phyloP scores from a whole-genome alignment of 1,284 basidiomycete species.

The Tilletiopsis washingtonensis region DNA sequence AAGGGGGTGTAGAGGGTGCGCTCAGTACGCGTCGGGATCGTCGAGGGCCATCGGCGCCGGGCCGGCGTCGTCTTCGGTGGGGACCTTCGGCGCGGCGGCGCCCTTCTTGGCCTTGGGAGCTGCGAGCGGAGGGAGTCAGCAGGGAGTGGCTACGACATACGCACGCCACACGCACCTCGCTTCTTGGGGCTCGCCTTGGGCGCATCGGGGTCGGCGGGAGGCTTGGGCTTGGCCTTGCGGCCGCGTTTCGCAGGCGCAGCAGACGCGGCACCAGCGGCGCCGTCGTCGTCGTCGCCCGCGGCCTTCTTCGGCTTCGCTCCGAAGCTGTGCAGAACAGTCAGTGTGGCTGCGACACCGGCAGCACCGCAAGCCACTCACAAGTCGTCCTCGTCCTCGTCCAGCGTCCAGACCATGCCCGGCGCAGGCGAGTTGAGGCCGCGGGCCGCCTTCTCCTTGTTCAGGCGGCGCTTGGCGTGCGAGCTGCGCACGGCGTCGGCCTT shows the following conservation, averaged over 20 bases:
- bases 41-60: neutral
- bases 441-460: conserved; percentile 29
- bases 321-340: too few species aligned
- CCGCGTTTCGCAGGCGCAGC: neutral
- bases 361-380: too few species aligned
- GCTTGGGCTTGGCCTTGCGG: neutral
- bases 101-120: neutral
- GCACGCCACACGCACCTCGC: too few species aligned
- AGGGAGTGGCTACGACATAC: too few species aligned
- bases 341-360: too few species aligned
- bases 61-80: neutral
- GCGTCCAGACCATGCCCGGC: conserved; percentile 23
- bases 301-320: conserved; percentile 7
- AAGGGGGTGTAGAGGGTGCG: neutral
- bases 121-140: too few species aligned
- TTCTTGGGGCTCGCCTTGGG: neutral
- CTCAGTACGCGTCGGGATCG: neutral
- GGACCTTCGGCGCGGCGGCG: neutral
- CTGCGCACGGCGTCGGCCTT: conserved; percentile 44
- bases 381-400: conserved; percentile 47
- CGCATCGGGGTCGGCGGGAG: neutral
- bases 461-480: conserved; percentile 35
- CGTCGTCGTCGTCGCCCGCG: neutral
- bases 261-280: neutral
- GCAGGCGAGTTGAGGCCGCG: conserved; percentile 5